phyloP scores from a whole-genome alignment of 352 stramenopile species.

The Lagenidium giganteum region DNA sequence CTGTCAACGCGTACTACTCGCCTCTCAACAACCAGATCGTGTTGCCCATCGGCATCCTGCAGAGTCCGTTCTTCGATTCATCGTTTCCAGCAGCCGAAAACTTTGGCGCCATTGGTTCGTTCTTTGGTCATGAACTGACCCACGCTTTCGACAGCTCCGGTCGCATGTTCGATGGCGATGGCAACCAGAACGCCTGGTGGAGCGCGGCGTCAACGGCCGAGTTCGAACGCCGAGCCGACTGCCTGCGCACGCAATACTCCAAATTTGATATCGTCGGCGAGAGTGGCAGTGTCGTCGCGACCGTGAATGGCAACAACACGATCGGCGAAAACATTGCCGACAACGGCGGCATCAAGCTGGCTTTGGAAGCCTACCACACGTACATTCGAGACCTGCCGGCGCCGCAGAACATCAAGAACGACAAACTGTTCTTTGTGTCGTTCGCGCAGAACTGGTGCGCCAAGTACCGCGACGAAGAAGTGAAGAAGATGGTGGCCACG shows the following conservation, averaged over 20 bases:
- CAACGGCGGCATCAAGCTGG: constrained; percentile 48
- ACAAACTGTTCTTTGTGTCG: constrained; percentile 62
- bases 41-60: constrained; percentile 91
- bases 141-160: constrained; percentile 87
- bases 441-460: constrained; percentile 70
- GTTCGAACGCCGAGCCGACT: constrained; percentile 29
- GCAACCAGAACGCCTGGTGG: constrained; percentile 80
- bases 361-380: constrained; percentile 33
- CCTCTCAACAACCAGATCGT: constrained; percentile 84
- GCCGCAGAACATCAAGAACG: no score
- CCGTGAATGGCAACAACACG: constrained; percentile 73
- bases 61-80: constrained; percentile 88
- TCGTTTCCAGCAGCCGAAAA: constrained; percentile 74
- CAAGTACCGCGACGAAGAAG: constrained; percentile 37
- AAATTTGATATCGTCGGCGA: constrained; percentile 8
- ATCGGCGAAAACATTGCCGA: constrained; percentile 75
- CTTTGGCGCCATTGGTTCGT: constrained; percentile 86
- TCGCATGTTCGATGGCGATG: constrained; percentile 45
- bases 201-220: constrained; percentile 40
- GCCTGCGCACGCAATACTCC: constrained; percentile 19
- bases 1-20: constrained; percentile 85
- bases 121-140: constrained; percentile 94
- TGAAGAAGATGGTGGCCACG: constrained; percentile 29
- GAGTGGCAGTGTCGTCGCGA: constrained; percentile 3
- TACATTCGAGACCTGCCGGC: no score